A percentile compares a stretch with the other conserved stretches of the same genome.
Conservation (phyloP, 78 protist genomes). For the Reticulomyxa filosa region DNA sequence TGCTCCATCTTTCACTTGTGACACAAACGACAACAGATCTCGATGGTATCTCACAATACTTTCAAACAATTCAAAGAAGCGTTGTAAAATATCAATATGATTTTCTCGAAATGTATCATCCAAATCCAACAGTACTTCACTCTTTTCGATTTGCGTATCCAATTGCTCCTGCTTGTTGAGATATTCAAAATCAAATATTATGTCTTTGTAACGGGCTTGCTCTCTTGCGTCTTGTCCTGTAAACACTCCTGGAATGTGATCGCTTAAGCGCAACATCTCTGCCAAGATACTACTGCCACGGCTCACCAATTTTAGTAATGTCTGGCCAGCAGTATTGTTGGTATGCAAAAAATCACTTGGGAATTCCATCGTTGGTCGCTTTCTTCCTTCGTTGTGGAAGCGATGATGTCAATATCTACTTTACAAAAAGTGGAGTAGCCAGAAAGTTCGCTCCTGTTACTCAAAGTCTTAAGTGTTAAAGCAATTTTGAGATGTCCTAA, state of each 20-base stretch:
- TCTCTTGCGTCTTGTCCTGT: background rate
- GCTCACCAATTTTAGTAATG: background rate
- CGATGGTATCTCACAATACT: conserved; percentile 49
- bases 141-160: conserved; percentile 45
- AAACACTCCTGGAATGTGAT: conserved; percentile 1
- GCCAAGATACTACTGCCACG: background rate
- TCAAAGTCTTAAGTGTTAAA: too few species aligned
- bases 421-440: too few species aligned
- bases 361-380: too few species aligned
- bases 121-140: conserved; percentile 31
- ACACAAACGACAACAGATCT: conserved; percentile 14
- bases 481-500: too few species aligned
- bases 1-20: background rate
- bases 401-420: too few species aligned
- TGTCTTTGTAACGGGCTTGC: background rate
- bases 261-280: background rate
- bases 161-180: conserved; percentile 36
- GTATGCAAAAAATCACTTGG: too few species aligned
- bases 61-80: conserved; percentile 77
- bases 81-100: conserved; percentile 53
- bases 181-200: conserved; percentile 43
- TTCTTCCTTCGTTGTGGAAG: too few species aligned
- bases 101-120: conserved; percentile 65
- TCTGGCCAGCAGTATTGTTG: conserved; percentile 4
- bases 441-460: too few species aligned